phyloP scores from a whole-genome alignment of 805 yeast species.

The Metschnikowia bowlesiae region DNA sequence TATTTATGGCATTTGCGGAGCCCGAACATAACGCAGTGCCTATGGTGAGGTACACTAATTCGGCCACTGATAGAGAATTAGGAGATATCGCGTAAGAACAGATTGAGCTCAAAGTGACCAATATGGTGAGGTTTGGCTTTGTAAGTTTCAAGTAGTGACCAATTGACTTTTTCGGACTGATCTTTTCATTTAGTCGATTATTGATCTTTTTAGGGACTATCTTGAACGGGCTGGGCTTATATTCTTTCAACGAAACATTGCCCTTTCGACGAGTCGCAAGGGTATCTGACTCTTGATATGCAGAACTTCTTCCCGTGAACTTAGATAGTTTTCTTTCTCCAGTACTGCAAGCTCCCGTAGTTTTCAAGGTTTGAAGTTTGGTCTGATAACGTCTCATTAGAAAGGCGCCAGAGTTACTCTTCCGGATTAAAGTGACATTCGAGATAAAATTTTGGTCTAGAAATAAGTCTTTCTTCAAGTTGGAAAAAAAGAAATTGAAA shows the following conservation, averaged over 20 bases:
- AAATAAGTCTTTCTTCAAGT: conserved; percentile 27
- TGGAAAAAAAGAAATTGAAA: conserved; percentile 36
- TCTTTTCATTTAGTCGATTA: conserved; percentile 10
- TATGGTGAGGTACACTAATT: conserved; percentile 64
- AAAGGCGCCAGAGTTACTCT: not conserved
- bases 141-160: conserved; percentile 75
- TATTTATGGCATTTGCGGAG: conserved; percentile 93
- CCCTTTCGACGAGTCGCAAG: not conserved
- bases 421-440: conserved; percentile 23
- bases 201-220: conserved; percentile 39
- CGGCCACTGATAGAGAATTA: conserved; percentile 64
- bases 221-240: conserved; percentile 49
- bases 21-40: conserved; percentile 91
- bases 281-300: conserved; percentile 40
- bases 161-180: conserved; percentile 18
- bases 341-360: conserved; percentile 9
- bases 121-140: conserved; percentile 81
- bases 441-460: conserved; percentile 33
- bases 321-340: conserved; percentile 19
- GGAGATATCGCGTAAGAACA: conserved; percentile 95
- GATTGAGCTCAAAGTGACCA: conserved; percentile 87
- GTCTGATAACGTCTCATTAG: not conserved
- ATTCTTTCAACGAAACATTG: not conserved
- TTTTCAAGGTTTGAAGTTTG: not conserved
- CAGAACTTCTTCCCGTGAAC: conserved; percentile 42